These are phyloP conservation scores for Magnusiomyces suaveolens DNA, from an alignment of 1,139 yeast genomes.

Conservation along the genomic window DNA sequence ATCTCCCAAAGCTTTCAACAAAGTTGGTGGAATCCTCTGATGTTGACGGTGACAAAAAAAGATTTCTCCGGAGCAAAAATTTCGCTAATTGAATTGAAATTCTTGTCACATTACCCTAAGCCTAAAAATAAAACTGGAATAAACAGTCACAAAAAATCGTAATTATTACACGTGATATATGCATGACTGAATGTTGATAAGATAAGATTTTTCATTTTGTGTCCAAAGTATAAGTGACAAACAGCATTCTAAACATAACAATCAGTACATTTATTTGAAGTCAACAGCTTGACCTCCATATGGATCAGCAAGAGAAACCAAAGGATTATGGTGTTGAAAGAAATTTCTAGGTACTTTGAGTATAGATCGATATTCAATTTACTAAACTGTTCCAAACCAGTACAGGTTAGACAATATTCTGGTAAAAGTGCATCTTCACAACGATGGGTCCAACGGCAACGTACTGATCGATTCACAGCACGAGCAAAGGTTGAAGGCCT, in stretches of 20 bases:
- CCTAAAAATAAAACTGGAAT: background rate
- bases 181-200: background rate
- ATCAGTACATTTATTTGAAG: no score
- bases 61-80: conserved; percentile 1
- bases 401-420: background rate
- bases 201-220: background rate
- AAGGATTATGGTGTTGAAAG: no score
- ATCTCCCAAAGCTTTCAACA: conserved; percentile 34
- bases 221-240: background rate
- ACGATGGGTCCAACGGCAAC: conserved; percentile 68
- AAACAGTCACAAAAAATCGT: background rate
- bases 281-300: background rate
- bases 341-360: no score
- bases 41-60: conserved; percentile 9
- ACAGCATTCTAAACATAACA: background rate
- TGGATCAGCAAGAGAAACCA: no score
- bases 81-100: background rate
- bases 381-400: background rate
- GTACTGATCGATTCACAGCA: conserved; percentile 50
- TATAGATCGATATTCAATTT: no score
- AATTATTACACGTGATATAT: no score
- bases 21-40: conserved; percentile 20
- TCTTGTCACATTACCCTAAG: background rate
- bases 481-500: conserved; percentile 56
- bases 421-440: conserved; percentile 40